Percentiles rank a stretch among this genome's conserved stretches.
These are phyloP conservation scores for Trametes sp. DNA, from an alignment of 1,284 basidiomycete genomes.

Conservation along the genomic window DNA sequence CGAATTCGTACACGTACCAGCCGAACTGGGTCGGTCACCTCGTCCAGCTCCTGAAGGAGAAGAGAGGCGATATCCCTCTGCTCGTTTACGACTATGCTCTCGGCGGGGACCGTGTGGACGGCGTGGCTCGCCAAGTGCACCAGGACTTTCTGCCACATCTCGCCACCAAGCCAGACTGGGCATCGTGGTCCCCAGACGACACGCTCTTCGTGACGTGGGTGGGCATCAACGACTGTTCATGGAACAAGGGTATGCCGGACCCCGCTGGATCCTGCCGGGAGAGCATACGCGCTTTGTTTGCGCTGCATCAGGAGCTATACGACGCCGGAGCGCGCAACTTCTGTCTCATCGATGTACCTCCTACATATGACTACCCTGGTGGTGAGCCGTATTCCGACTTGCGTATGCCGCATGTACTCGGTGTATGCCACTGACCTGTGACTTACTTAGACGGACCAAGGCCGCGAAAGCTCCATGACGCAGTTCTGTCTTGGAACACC, in stretches of 20 bases:
- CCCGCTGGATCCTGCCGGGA: slow-evolving; percentile 6
- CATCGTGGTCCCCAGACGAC: slow-evolving; percentile 48
- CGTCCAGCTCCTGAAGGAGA: slow-evolving; percentile 45
- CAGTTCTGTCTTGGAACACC: slow-evolving; percentile 50
- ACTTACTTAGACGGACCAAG: neutral
- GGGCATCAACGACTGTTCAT: slow-evolving; percentile 66
- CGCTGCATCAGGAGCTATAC: slow-evolving; percentile 53
- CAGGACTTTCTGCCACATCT: slow-evolving; percentile 45
- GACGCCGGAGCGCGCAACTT: slow-evolving; percentile 62
- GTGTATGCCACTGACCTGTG: too few species aligned
- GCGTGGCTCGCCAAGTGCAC: slow-evolving; percentile 48
- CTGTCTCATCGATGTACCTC: slow-evolving; percentile 64
- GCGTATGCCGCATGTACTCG: neutral
- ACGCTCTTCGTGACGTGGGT: slow-evolving; percentile 62
- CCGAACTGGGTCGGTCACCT: slow-evolving; percentile 63
- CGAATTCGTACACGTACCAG: slow-evolving; percentile 34
- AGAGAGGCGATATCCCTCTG: slow-evolving; percentile 34
- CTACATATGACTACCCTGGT: slow-evolving; percentile 55
- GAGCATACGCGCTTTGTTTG: slow-evolving; percentile 45
- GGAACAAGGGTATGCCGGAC: slow-evolving; percentile 20
- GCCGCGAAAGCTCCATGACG: neutral
- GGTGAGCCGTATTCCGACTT: slow-evolving; percentile 34
- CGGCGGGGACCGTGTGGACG: slow-evolving; percentile 50
- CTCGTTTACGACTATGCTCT: slow-evolving; percentile 57
- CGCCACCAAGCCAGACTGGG: slow-evolving; percentile 47